Evolutionary conservation across 352 stramenopile genomes (phyloP).

Genomic region (Pythium vanterpoolii): DNA sequence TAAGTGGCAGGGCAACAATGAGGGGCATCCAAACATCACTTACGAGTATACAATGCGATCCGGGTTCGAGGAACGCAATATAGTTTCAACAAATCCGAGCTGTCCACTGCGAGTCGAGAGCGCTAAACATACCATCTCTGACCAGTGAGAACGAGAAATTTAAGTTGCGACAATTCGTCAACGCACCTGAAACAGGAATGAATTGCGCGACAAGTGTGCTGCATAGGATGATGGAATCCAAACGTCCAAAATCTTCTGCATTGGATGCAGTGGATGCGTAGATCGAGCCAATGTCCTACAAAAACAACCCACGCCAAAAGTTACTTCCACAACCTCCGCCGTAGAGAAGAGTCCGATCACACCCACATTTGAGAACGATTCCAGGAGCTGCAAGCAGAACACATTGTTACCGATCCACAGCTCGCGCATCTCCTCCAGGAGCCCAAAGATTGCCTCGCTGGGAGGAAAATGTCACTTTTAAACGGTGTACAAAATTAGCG

Average conservation of each 20-base stretch:
- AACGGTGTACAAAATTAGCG: neutral
- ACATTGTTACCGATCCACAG: slow-evolving; percentile 34
- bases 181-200: slow-evolving; percentile 18
- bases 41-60: slow-evolving; percentile 15
- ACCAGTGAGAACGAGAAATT: neutral
- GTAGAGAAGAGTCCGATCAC: neutral
- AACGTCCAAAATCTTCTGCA: slow-evolving; percentile 15
- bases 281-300: slow-evolving; percentile 26
- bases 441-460: slow-evolving; percentile 24
- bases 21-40: neutral
- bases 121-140: neutral
- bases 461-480: neutral
- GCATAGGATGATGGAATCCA: slow-evolving; percentile 29
- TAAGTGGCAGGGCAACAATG: neutral
- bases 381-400: slow-evolving; percentile 27
- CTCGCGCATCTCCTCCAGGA: slow-evolving; percentile 28
- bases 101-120: neutral
- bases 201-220: slow-evolving; percentile 29
- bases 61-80: slow-evolving; percentile 12
- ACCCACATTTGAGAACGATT: slow-evolving; percentile 29
- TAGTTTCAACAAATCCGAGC: slow-evolving; percentile 17
- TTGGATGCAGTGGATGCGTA: slow-evolving; percentile 5
- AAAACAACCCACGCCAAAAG: neutral
- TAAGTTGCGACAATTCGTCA: neutral
- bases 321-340: neutral